Evolutionary conservation across 306 rosid species (phyloP), one percentile per base, ranked within the genome.

Genomic region (Dryas alaskensis): DNA sequence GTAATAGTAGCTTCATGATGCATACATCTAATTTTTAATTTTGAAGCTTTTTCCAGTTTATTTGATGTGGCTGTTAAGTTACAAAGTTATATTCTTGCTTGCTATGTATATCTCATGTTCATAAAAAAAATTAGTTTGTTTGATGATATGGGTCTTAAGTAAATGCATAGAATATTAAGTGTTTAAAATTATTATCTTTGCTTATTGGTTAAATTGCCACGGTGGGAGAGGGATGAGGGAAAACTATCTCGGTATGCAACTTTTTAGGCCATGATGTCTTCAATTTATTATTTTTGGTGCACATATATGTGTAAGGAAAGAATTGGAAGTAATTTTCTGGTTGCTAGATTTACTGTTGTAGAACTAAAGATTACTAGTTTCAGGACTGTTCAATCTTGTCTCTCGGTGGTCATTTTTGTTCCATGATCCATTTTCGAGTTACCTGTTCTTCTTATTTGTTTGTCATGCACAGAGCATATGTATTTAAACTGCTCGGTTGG

Each of bases 401-500:
- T 3, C 25, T 49, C 1, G 54, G 16, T 63, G 50, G 8, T 25
- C 2, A 10, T 45, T 45, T 19, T 65, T n/a, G 44, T 4, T 25
- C n/a, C 69, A 40, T 48, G 51, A 48, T 65, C 58, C 0, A 12
- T 2, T 70, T 43, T 42, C 2, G 53, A 11, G 52, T 45, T 52
- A 45, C 75, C 72, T 13, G 59, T 75, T 73, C 63, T 66, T 61
- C 80, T 66, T 12, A 7, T 76, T 73, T 73, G 75, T 46, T 12
- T 49, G 58, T 47, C 40, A 44, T 57, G 9, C 54, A 22, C 19
- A 31, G 5, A 63, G 22, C 16, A 27, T 82, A 65, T 73, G 64
- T 25, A 7, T 64, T 75, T 19, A 37, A 73, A 68, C 78, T 70
- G 57, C 64, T 76, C 4, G 44, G 50, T 75, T 76, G 67, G 80